Evolutionary conservation across 2,329 filamentous ascomycete species (phyloP), one percentile per base, ranked within the genome.

Genomic region (Pseudogymnoascus sp.): DNA sequence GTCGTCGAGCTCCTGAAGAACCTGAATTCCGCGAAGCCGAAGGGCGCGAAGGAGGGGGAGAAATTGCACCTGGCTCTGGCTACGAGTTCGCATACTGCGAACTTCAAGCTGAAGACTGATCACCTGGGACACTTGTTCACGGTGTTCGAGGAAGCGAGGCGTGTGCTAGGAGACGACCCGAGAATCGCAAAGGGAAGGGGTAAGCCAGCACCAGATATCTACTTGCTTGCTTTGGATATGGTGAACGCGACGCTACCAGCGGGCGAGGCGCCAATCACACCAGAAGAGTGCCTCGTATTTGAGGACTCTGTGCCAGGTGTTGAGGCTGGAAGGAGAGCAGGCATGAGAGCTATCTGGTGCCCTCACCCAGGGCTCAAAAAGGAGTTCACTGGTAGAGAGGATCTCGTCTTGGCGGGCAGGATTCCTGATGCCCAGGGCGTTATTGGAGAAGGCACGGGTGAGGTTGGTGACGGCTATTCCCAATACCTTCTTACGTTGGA

Each of bases 141-240:
- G 67, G 79, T 84, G 23, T 96, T 97, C 71, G 82, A 86, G 33
- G 72, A 79, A 1, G 76, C 86, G n/a, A 85, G 90, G 63, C 84
- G 87, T 55, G 88, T 99, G 0, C 78, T 96, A 0, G 94, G 94
- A 10, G 94, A 99, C 71, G 93, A 99, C 73, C 72, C 79, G 6
- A 83, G 94, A 60, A 90, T 99, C 68, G 78, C 82, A 0, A 75
- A 81, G 3, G 93, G 93, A 0, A 80, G 91, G n/a, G 94, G 94
- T 11, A 99, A 99, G 76, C 94, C 94, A 0, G 82, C 93, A 33
- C 94, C 93, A 0, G 93, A 99, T 75, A 99, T 99, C 68, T 97
- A 96, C 75, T 77, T 95, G 7, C 80, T 97, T 0, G 93, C 94
- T 0, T 78, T 99, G 62, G 80, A 89, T 74, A 90, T 87, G 3